These are phyloP conservation scores for Phytophthora sansomeana DNA, from an alignment of 352 stramenopile species.

Conservation along the genomic window DNA sequence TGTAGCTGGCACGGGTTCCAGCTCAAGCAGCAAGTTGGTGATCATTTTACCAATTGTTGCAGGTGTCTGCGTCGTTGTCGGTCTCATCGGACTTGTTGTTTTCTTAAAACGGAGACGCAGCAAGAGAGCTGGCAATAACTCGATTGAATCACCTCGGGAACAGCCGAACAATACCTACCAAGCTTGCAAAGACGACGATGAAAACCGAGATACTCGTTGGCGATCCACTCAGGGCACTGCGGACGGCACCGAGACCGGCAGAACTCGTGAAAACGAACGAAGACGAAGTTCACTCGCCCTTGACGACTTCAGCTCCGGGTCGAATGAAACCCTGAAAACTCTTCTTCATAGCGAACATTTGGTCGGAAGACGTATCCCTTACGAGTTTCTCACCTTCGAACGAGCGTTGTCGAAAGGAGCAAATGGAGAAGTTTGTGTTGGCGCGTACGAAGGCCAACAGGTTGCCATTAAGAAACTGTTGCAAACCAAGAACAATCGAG, in stretches of 20 bases:
- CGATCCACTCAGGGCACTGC: not conserved
- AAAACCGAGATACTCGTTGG: not conserved
- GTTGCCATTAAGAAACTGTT: constrained; percentile 57
- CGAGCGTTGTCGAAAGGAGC: constrained; percentile 42
- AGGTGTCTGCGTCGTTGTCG: not conserved
- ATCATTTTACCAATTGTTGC: constrained; percentile 25
- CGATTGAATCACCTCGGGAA: not conserved
- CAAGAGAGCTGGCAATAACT: not conserved
- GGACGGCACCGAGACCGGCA: not conserved
- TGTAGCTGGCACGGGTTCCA: not conserved
- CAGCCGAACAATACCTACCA: not conserved
- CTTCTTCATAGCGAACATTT: constrained; percentile 14
- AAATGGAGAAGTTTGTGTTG: constrained; percentile 59
- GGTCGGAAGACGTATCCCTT: constrained; percentile 27
- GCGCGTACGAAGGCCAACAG: constrained; percentile 23
- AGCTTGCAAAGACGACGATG: not conserved
- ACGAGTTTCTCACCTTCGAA: constrained; percentile 35
- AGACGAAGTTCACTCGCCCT: not conserved
- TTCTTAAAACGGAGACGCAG: constrained; percentile 3
- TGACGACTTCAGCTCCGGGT: constrained; percentile 1
- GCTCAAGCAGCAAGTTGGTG: constrained; percentile 9
- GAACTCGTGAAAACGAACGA: not conserved
- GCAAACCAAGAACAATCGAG: constrained; percentile 26
- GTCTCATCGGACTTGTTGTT: constrained; percentile 3
- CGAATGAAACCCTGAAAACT: constrained; percentile 13